Evolutionary conservation across 257 asterid genomes (phyloP).

Genomic region (Lycium barbarum): DNA sequence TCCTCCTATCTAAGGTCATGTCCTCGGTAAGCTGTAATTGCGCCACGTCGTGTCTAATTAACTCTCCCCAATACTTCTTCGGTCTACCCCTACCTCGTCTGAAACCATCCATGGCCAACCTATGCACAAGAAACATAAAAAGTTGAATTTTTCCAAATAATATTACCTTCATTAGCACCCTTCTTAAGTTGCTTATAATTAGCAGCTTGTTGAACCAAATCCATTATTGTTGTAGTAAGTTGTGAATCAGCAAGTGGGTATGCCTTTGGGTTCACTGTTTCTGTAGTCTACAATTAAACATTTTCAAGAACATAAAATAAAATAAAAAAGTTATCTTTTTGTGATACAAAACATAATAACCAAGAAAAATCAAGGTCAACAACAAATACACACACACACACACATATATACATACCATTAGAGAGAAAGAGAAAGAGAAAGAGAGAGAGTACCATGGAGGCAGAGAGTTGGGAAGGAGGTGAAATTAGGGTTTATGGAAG

Average conservation of each 20-base stretch:
- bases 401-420: no score
- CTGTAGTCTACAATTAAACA: conserved; percentile 31
- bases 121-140: background rate
- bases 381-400: background rate
- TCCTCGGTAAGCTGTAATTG: no score
- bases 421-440: background rate
- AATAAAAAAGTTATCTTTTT: background rate
- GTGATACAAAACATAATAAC: background rate
- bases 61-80: no score
- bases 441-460: conserved; percentile 18
- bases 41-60: no score
- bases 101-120: no score
- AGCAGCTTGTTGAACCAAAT: conserved; percentile 90
- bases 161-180: conserved; percentile 91
- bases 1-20: no score
- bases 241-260: conserved; percentile 87
- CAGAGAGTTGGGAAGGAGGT: conserved; percentile 16
- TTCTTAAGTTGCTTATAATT: conserved; percentile 90
- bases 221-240: conserved; percentile 77
- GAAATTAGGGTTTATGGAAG: conserved; percentile 20
- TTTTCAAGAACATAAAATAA: background rate
- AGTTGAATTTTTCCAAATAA: background rate
- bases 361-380: background rate
- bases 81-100: no score
- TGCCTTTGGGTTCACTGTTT: conserved; percentile 85